phyloP scores from a whole-genome alignment of 352 stramenopile genomes.

The Phytophthora europaea region DNA sequence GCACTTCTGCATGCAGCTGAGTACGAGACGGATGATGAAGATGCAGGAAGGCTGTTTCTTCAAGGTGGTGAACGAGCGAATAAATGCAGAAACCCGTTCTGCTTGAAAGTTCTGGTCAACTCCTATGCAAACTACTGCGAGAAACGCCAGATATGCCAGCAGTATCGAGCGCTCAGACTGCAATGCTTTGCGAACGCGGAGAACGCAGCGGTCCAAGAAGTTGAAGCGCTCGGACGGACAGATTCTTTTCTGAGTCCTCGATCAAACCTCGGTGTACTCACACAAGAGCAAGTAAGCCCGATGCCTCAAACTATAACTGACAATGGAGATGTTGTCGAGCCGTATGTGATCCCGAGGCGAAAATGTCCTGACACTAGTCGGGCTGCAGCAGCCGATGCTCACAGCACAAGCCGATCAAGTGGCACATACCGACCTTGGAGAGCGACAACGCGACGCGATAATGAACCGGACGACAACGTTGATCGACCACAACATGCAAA shows the following conservation, averaged over 20 bases:
- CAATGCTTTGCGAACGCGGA: slow-evolving; percentile 44
- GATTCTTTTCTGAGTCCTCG: slow-evolving; percentile 5
- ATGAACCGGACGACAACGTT: neutral
- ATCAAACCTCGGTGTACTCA: neutral
- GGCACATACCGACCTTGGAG: neutral
- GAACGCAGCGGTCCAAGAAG: slow-evolving; percentile 4
- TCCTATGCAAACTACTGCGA: slow-evolving; percentile 49
- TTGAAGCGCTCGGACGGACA: neutral
- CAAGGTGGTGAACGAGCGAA: neutral
- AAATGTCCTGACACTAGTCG: slow-evolving; percentile 17
- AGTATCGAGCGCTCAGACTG: slow-evolving; percentile 51
- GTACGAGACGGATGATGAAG: neutral
- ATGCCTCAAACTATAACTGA: neutral
- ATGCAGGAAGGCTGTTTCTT: neutral
- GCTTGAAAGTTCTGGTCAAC: slow-evolving; percentile 38
- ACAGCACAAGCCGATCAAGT: neutral
- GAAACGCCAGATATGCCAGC: slow-evolving; percentile 52
- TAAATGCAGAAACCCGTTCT: slow-evolving; percentile 61
- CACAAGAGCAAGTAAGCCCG: neutral
- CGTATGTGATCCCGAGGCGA: slow-evolving; percentile 50
- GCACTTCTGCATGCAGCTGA: slow-evolving; percentile 3
- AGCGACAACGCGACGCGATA: neutral
- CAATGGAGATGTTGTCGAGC: neutral
- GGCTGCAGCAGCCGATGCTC: neutral
- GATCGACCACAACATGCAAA: neutral